phyloP scores from a whole-genome alignment of 352 stramenopile genomes.

The Pythium periplocum region DNA sequence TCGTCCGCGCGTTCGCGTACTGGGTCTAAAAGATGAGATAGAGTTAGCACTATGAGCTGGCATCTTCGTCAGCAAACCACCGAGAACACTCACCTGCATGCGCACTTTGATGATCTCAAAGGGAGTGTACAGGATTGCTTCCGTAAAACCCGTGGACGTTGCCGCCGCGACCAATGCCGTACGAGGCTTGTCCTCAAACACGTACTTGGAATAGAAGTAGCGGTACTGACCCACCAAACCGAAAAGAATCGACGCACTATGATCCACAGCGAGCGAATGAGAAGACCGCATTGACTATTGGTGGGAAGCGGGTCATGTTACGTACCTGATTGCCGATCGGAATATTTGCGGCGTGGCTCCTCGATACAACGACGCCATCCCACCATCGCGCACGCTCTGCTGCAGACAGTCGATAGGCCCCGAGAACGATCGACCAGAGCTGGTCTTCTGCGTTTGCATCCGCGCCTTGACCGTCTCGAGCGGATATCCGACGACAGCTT shows the following conservation, averaged over 20 bases:
- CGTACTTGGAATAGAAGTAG: conserved; percentile 33
- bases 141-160: conserved; percentile 30
- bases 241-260: conserved; percentile 33
- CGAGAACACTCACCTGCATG: conserved; percentile 26
- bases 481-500: conserved; percentile 34
- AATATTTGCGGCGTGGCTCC: conserved; percentile 36
- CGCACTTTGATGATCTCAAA: conserved; percentile 42
- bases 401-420: conserved; percentile 25
- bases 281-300: too few species aligned
- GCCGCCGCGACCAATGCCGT: conserved; percentile 21
- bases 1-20: conserved; percentile 39
- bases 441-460: conserved; percentile 31
- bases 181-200: conserved; percentile 25
- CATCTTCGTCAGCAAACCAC: neutral
- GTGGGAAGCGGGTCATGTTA: neutral
- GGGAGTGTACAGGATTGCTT: conserved; percentile 36
- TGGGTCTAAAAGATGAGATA: conserved; percentile 30
- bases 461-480: conserved; percentile 42
- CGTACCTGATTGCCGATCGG: conserved; percentile 35
- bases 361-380: conserved; percentile 33
- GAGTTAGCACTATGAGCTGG: neutral
- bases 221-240: conserved; percentile 44
- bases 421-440: conserved; percentile 1
- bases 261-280: too few species aligned
- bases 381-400: conserved; percentile 28